Conservation (phyloP, 2,329 filamentous ascomycete genomes). For the Xylariaceae sp. region DNA sequence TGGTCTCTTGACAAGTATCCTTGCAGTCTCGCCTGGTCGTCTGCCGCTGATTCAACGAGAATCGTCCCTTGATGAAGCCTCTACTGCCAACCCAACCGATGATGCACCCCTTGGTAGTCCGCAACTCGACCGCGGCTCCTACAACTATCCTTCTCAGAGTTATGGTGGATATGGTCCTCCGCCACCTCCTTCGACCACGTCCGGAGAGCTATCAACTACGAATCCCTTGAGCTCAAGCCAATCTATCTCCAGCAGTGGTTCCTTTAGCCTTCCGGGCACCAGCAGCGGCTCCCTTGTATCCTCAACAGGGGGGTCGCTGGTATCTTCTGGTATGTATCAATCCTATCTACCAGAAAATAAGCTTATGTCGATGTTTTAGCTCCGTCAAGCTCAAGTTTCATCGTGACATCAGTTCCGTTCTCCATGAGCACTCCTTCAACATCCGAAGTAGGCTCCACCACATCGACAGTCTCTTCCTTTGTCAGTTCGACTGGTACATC, state of each 20-base stretch:
- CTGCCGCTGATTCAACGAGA: slow-evolving; percentile 5
- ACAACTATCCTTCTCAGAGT: slow-evolving; percentile 21
- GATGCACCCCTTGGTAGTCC: slow-evolving; percentile 7
- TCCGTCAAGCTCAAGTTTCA: too few species aligned
- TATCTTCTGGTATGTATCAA: background rate
- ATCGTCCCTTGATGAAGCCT: background rate
- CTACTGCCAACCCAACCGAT: too few species aligned
- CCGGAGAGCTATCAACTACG: slow-evolving; percentile 3
- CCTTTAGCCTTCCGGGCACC: background rate
- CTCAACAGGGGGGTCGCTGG: background rate
- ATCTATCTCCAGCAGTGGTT: slow-evolving; percentile 3
- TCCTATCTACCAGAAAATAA: too few species aligned
- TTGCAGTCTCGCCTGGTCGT: slow-evolving; percentile 8
- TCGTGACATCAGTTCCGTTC: too few species aligned
- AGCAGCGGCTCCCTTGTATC: background rate
- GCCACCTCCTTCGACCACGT: slow-evolving; percentile 15
- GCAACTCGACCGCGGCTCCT: slow-evolving; percentile 16
- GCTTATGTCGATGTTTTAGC: too few species aligned
- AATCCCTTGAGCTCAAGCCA: slow-evolving; percentile 8
- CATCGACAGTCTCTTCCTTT: background rate
- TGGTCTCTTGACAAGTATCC: slow-evolving; percentile 13
- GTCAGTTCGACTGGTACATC: slow-evolving; percentile 3
- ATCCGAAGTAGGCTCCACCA: too few species aligned
- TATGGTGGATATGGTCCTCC: slow-evolving; percentile 26
- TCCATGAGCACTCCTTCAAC: too few species aligned